Evolutionary conservation across 371 early-diverging fungal genomes (phyloP).

Genomic region (Blastocladiella emersonii): DNA sequence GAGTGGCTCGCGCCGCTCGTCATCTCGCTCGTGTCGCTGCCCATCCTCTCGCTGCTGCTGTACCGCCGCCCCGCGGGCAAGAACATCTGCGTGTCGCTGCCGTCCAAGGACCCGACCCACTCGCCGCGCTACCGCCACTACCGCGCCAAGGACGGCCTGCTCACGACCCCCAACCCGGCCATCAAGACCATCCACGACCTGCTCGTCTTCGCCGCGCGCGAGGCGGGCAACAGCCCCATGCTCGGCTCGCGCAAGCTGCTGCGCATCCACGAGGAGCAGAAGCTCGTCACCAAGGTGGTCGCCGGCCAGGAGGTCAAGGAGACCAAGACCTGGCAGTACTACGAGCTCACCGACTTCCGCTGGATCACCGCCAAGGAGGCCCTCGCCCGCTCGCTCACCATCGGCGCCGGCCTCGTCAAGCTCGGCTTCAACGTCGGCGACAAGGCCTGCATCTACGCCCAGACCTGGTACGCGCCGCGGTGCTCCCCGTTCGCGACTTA

Average conservation of each 20-base stretch:
- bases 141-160: not conserved
- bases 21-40: not conserved
- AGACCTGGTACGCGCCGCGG: conserved; percentile 56
- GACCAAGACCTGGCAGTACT: conserved; percentile 67
- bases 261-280: conserved; percentile 52
- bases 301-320: conserved; percentile 46
- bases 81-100: not conserved
- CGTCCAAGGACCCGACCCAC: not conserved
- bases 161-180: not conserved
- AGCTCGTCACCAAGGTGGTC: conserved; percentile 51
- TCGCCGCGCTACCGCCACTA: not conserved
- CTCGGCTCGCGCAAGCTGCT: conserved; percentile 56
- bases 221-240: conserved; percentile 16
- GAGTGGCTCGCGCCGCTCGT: not conserved
- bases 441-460: conserved; percentile 57
- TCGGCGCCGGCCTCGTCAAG: conserved; percentile 52
- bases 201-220: not conserved
- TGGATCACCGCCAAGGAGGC: conserved; percentile 55
- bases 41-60: not conserved
- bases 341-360: conserved; percentile 48
- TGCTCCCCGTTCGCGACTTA: conserved; percentile 59
- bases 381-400: conserved; percentile 19
- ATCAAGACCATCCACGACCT: not conserved
- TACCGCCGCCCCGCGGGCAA: not conserved
- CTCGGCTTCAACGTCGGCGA: conserved; percentile 46